Evolutionary conservation across 257 asterid genomes (phyloP).

Genomic region (Sherardia arvensis): DNA sequence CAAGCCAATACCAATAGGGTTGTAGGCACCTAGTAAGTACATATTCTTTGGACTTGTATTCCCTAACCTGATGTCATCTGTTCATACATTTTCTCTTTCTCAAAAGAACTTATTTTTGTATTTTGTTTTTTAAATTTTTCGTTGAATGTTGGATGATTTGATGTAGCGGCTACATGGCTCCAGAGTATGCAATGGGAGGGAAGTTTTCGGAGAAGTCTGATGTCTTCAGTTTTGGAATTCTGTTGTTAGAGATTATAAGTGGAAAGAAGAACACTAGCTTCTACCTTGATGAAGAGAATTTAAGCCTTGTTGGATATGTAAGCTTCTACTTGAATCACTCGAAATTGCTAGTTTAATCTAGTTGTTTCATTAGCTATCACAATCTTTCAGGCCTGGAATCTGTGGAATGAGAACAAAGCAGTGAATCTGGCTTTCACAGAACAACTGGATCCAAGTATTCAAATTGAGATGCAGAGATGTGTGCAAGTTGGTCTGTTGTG

Average conservation of each 20-base stretch:
- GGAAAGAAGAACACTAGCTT: neutral
- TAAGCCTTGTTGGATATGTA: neutral
- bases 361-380: neutral
- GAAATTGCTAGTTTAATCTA: neutral
- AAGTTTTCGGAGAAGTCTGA: neutral
- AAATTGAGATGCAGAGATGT: neutral
- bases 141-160: too few species aligned
- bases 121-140: too few species aligned
- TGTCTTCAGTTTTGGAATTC: neutral
- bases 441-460: neutral
- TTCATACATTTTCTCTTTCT: too few species aligned
- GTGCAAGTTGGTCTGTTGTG: neutral
- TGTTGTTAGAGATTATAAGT: neutral
- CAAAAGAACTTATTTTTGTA: too few species aligned
- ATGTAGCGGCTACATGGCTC: neutral
- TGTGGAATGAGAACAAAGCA: constrained; percentile 1
- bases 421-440: neutral
- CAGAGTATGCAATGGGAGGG: neutral
- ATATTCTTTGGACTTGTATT: neutral
- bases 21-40: neutral
- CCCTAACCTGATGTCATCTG: too few species aligned
- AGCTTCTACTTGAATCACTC: too few species aligned
- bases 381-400: constrained; percentile 1
- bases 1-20: neutral
- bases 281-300: neutral